Percentiles rank a stretch among this genome's conserved stretches.
Conservation (phyloP, 306 rosid genomes). For the Bauhinia variegata region DNA sequence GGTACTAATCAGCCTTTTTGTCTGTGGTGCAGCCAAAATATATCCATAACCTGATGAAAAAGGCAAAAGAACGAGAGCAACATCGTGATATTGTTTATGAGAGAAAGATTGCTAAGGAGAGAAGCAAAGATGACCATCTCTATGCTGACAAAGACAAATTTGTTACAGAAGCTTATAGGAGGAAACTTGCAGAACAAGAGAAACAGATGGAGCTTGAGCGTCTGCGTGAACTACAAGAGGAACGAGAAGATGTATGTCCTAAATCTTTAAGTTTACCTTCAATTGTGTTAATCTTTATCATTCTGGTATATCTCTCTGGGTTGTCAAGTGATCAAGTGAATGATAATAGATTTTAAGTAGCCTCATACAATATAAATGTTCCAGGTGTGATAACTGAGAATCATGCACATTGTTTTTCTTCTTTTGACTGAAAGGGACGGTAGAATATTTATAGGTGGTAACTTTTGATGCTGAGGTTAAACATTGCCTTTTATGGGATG, state of each 20-base stretch:
- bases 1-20: constrained; percentile 14
- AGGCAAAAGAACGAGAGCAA: constrained; percentile 67
- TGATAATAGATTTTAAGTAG: constrained; percentile 13
- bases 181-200: constrained; percentile 77
- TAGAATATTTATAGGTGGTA: not conserved
- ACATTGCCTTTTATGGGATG: not conserved
- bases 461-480: not conserved
- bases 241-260: constrained; percentile 77
- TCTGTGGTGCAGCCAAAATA: constrained; percentile 75
- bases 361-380: not conserved
- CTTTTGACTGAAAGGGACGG: too few relatives aligned
- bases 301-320: constrained; percentile 24
- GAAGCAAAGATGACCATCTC: constrained; percentile 85
- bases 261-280: constrained; percentile 4
- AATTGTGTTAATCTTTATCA: not conserved
- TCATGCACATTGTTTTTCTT: not conserved
- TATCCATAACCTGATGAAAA: constrained; percentile 59
- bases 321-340: constrained; percentile 27
- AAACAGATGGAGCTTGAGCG: constrained; percentile 84
- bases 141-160: constrained; percentile 83
- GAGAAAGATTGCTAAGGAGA: constrained; percentile 82
- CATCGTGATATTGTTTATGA: constrained; percentile 76
- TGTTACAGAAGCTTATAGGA: constrained; percentile 81
- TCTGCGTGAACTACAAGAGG: constrained; percentile 67
- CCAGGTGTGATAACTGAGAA: not conserved